Conservation (phyloP, 208 protist species). For the Trypanosomatidae sp. region DNA sequence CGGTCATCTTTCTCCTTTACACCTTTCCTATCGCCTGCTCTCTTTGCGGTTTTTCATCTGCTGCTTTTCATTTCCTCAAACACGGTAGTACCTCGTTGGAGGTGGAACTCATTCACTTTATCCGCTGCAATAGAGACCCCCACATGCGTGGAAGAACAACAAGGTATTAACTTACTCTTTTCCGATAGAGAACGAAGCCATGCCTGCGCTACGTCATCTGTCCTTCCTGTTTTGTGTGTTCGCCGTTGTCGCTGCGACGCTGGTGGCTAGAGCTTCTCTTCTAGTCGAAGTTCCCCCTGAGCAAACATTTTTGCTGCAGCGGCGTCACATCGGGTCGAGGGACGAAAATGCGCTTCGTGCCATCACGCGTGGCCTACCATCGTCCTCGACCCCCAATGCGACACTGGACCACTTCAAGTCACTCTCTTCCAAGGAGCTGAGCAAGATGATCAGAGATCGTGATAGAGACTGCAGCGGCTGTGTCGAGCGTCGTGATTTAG, state of each 20-base stretch:
- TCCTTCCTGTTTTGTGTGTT: not conserved
- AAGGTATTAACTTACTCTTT: not conserved
- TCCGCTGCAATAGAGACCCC: not conserved
- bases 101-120: not conserved
- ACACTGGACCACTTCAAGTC: slow-evolving; percentile 12
- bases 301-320: slow-evolving; percentile 43
- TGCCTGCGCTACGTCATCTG: not conserved
- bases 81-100: not conserved
- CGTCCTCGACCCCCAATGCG: slow-evolving; percentile 7
- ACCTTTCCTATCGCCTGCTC: not conserved
- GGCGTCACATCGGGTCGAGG: slow-evolving; percentile 21
- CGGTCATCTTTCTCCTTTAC: not conserved
- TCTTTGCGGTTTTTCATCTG: not conserved
- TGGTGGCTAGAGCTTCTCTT: slow-evolving; percentile 14
- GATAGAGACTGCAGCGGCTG: slow-evolving; percentile 41
- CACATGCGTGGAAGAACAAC: not conserved
- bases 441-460: slow-evolving; percentile 38
- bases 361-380: slow-evolving; percentile 33
- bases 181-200: not conserved
- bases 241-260: not conserved
- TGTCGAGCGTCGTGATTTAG: slow-evolving; percentile 44
- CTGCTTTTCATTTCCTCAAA: not conserved
- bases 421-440: slow-evolving; percentile 31
- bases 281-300: slow-evolving; percentile 38
- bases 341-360: slow-evolving; percentile 21